These are phyloP conservation scores for Cutaneotrichosporon curvatum DNA, from an alignment of 1,284 basidiomycete genomes.

Conservation along the genomic window DNA sequence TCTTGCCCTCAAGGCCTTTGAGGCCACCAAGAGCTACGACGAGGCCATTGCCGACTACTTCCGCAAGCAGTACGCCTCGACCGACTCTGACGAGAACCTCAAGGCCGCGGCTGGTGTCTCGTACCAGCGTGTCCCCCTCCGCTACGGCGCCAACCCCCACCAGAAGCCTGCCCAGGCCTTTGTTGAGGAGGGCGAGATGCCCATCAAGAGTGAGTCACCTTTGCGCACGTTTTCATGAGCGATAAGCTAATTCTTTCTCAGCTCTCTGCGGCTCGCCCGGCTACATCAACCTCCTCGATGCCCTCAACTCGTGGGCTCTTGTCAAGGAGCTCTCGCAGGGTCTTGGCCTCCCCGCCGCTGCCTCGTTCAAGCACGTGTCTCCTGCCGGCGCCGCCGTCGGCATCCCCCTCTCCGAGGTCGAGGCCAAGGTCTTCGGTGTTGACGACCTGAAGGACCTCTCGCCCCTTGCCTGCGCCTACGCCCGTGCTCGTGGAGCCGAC, in stretches of 20 bases:
- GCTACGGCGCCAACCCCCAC: slow-evolving; percentile 97
- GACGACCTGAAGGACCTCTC: slow-evolving; percentile 87
- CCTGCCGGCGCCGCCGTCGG: slow-evolving; percentile 95
- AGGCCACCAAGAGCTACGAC: slow-evolving; percentile 92
- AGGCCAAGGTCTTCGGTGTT: slow-evolving; percentile 94
- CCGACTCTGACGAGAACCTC: slow-evolving; percentile 59
- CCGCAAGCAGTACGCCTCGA: slow-evolving; percentile 85
- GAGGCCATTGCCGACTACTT: slow-evolving; percentile 95
- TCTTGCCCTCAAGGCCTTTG: slow-evolving; percentile 94
- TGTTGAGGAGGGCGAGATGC: slow-evolving; percentile 79
- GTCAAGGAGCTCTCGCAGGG: slow-evolving; percentile 89
- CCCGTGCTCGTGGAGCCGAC: slow-evolving; percentile 92
- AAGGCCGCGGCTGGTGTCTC: slow-evolving; percentile 55
- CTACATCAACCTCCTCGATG: slow-evolving; percentile 99
- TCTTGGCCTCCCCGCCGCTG: slow-evolving; percentile 76
- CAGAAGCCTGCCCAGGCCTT: slow-evolving; percentile 98
- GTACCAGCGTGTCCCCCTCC: slow-evolving; percentile 75
- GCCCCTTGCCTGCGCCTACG: slow-evolving; percentile 85
- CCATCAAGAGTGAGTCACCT: slow-evolving; percentile 71
- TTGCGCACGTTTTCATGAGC: too few species aligned
- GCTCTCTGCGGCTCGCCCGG: slow-evolving; percentile 91
- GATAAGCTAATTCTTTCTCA: slow-evolving; percentile 34
- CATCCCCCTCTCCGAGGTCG: slow-evolving; percentile 69
- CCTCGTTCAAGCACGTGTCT: slow-evolving; percentile 99
- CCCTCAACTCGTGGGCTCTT: slow-evolving; percentile 92